Evolutionary conservation across 2,329 filamentous ascomycete species (phyloP).

Genomic region (Cryphonectria japonica): DNA sequence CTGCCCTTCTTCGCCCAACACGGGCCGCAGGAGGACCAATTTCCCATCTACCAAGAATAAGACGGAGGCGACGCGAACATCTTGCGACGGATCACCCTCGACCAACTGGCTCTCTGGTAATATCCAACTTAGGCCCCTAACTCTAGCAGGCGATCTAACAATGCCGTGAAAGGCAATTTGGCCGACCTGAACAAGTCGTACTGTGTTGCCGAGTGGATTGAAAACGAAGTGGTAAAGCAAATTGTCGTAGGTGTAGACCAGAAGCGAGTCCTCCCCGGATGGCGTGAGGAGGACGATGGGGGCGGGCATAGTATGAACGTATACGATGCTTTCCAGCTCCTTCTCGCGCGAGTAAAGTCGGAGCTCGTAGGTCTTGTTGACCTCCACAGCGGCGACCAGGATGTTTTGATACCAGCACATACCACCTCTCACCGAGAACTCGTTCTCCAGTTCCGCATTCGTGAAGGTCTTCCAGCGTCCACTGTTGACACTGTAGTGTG

Average conservation of each 20-base stretch:
- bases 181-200: slow-evolving; percentile 88
- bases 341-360: slow-evolving; percentile 92
- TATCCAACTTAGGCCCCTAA: slow-evolving; percentile 94
- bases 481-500: slow-evolving; percentile 94
- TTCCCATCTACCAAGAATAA: slow-evolving; percentile 98
- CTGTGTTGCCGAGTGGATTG: slow-evolving; percentile 66
- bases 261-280: slow-evolving; percentile 89
- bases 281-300: slow-evolving; percentile 89
- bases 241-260: slow-evolving; percentile 98
- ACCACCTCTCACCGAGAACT: slow-evolving; percentile 89
- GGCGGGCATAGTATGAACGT: slow-evolving; percentile 76
- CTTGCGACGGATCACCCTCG: slow-evolving; percentile 92
- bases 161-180: slow-evolving; percentile 98
- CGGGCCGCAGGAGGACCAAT: slow-evolving; percentile 87
- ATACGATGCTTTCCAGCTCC: slow-evolving; percentile 73
- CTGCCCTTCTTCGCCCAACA: slow-evolving; percentile 77
- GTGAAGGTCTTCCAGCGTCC: slow-evolving; percentile 95
- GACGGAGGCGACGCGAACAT: slow-evolving; percentile 91
- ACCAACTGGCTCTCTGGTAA: slow-evolving; percentile 86
- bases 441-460: slow-evolving; percentile 79
- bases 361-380: slow-evolving; percentile 78
- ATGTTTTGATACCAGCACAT: slow-evolving; percentile 99
- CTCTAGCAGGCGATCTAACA: slow-evolving; percentile 87
- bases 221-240: slow-evolving; percentile 94
- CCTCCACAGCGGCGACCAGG: slow-evolving; percentile 90